A percentile compares a stretch with the other conserved stretches of the same genome.
Evolutionary conservation across 805 yeast species (phyloP).

Genomic region (Grigorovia transvaalensis): DNA sequence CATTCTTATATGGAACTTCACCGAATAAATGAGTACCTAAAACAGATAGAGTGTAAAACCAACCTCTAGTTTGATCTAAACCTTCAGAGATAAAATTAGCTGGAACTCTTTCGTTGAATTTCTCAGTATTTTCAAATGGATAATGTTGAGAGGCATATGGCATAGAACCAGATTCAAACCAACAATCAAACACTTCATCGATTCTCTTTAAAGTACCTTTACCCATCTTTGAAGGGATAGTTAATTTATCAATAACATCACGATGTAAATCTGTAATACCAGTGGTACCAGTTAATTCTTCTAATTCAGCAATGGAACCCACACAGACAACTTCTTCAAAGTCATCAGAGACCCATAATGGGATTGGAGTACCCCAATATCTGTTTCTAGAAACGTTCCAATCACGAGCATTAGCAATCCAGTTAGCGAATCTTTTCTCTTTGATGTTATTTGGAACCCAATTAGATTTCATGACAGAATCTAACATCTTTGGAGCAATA

Average conservation of each 20-base stretch:
- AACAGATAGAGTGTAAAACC: slow-evolving; percentile 96
- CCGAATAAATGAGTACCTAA: slow-evolving; percentile 91
- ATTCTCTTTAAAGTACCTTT: slow-evolving; percentile 81
- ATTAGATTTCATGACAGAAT: slow-evolving; percentile 71
- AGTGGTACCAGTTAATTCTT: slow-evolving; percentile 68
- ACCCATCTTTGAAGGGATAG: slow-evolving; percentile 86
- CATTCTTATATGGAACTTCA: slow-evolving; percentile 88
- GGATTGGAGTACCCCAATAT: slow-evolving; percentile 99
- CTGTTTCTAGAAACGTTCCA: slow-evolving; percentile 98
- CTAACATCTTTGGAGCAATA: slow-evolving; percentile 80
- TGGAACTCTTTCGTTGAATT: slow-evolving; percentile 70
- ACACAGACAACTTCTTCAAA: slow-evolving; percentile 85
- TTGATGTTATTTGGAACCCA: slow-evolving; percentile 92
- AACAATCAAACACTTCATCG: slow-evolving; percentile 98
- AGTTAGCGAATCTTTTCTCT: slow-evolving; percentile 92
- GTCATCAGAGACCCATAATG: slow-evolving; percentile 95
- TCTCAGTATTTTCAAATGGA: slow-evolving; percentile 80
- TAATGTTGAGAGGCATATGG: slow-evolving; percentile 96
- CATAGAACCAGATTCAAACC: slow-evolving; percentile 99
- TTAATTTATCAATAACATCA: slow-evolving; percentile 80
- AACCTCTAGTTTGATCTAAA: slow-evolving; percentile 98
- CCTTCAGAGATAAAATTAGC: slow-evolving; percentile 98
- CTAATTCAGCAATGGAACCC: slow-evolving; percentile 83
- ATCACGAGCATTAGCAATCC: slow-evolving; percentile 98
- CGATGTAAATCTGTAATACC: slow-evolving; percentile 89